Evolutionary conservation across 495 filamentous ascomycete species (phyloP).

Genomic region (Talaromyces nanjingensis): DNA sequence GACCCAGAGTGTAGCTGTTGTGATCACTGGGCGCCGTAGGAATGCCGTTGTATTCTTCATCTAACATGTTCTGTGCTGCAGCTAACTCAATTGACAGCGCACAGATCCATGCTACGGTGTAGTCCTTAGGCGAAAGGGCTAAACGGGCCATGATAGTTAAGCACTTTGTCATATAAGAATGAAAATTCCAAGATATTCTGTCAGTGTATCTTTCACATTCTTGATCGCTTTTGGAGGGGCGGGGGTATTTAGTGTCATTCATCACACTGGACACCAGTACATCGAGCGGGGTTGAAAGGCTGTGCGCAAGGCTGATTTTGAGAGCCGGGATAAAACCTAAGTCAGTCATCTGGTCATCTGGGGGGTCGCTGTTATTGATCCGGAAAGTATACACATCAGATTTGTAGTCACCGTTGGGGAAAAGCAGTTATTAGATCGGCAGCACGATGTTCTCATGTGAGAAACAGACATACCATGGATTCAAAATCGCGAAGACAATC

Average conservation of each 20-base stretch:
- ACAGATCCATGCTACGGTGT: constrained; percentile 25
- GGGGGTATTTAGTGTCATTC: background rate
- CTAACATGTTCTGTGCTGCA: constrained; percentile 29
- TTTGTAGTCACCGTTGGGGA: no score
- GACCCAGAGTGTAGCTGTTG: constrained; percentile 29
- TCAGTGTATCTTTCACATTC: constrained; percentile 14
- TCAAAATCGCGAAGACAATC: no score
- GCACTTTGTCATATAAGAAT: background rate
- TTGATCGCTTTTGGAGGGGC: background rate
- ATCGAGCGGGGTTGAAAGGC: background rate
- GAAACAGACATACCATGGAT: no score
- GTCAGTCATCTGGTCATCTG: background rate
- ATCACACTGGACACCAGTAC: background rate
- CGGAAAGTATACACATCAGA: no score
- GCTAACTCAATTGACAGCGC: constrained; percentile 26
- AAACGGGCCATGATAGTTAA: background rate
- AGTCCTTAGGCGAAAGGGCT: constrained; percentile 15
- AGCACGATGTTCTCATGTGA: no score
- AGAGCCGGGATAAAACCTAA: background rate
- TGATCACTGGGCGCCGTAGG: constrained; percentile 18
- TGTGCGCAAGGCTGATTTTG: constrained; percentile 1
- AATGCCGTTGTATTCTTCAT: constrained; percentile 20
- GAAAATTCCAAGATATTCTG: constrained; percentile 12
- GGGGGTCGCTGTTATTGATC: no score
- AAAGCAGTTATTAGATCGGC: no score